Percentiles rank a stretch among this genome's conserved stretches.
Conservation (phyloP, 257 asterid species). For the Handroanthus guayacan region DNA sequence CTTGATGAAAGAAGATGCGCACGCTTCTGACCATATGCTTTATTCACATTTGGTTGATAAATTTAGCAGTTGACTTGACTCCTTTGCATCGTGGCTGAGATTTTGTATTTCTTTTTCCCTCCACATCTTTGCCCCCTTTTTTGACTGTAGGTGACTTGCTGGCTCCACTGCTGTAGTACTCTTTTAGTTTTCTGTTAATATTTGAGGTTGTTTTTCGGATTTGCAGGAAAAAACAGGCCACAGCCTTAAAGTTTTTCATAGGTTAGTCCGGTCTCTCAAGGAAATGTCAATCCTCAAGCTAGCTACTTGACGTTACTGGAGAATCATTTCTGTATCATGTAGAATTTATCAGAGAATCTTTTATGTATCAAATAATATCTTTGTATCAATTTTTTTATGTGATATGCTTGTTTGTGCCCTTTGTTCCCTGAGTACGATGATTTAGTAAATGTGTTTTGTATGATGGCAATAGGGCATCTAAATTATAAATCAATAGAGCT, state of each 20-base stretch:
- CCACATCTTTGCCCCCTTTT: too few species aligned
- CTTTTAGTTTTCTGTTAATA: not conserved
- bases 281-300: constrained; percentile 71
- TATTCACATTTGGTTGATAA: not conserved
- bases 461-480: not conserved
- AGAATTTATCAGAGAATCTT: too few species aligned
- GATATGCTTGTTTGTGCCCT: not conserved
- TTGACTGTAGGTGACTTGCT: too few species aligned
- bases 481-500: too few species aligned
- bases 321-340: not conserved
- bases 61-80: not conserved
- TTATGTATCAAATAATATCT: too few species aligned
- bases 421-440: not conserved
- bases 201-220: not conserved
- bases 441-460: not conserved
- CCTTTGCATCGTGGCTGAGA: not conserved
- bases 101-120: not conserved
- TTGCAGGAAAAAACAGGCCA: constrained; percentile 87
- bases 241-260: constrained; percentile 67
- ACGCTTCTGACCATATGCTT: not conserved
- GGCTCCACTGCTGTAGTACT: too few species aligned
- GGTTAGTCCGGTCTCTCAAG: constrained; percentile 74
- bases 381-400: too few species aligned
- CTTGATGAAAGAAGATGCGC: not conserved
- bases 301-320: constrained; percentile 36